Evolutionary conservation across 176 grass and related monocot species (phyloP).

Genomic region (Hordeum marinum): DNA sequence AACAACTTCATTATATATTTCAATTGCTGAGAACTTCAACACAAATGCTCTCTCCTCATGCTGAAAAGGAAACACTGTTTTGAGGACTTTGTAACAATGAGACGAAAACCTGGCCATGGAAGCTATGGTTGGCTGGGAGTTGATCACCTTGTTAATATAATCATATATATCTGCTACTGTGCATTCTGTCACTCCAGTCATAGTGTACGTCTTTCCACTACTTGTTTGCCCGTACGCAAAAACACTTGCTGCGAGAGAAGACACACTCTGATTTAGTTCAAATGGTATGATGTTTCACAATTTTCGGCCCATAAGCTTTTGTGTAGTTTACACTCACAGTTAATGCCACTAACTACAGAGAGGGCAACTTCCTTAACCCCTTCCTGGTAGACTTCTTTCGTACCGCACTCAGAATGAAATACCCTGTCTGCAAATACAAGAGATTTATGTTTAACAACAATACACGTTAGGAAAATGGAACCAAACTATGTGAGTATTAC

Average conservation of each 20-base stretch:
- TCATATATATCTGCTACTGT: slow-evolving; percentile 96
- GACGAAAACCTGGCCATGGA: slow-evolving; percentile 11
- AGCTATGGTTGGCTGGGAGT: not conserved
- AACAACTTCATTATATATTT: slow-evolving; percentile 96
- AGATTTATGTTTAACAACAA: slow-evolving; percentile 16
- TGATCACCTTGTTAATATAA: slow-evolving; percentile 75
- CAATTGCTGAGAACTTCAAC: slow-evolving; percentile 87
- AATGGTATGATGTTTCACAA: not conserved
- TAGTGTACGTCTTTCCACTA: slow-evolving; percentile 97
- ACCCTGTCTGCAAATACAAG: slow-evolving; percentile 63
- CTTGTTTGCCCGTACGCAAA: slow-evolving; percentile 99
- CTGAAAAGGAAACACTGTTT: slow-evolving; percentile 38
- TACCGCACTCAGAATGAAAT: slow-evolving; percentile 69
- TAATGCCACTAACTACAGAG: slow-evolving; percentile 90
- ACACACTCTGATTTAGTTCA: slow-evolving; percentile 19
- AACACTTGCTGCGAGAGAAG: slow-evolving; percentile 68
- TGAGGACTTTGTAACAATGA: not conserved
- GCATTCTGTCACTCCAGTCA: slow-evolving; percentile 92
- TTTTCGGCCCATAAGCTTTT: not conserved
- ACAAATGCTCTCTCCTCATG: slow-evolving; percentile 97
- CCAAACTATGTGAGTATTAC: not conserved
- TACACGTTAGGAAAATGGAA: not conserved
- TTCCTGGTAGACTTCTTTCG: slow-evolving; percentile 82
- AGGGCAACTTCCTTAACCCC: slow-evolving; percentile 91
- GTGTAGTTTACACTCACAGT: slow-evolving; percentile 59